Conservation (phyloP, 1,284 basidiomycete species). For the Puccinia triticina region DNA sequence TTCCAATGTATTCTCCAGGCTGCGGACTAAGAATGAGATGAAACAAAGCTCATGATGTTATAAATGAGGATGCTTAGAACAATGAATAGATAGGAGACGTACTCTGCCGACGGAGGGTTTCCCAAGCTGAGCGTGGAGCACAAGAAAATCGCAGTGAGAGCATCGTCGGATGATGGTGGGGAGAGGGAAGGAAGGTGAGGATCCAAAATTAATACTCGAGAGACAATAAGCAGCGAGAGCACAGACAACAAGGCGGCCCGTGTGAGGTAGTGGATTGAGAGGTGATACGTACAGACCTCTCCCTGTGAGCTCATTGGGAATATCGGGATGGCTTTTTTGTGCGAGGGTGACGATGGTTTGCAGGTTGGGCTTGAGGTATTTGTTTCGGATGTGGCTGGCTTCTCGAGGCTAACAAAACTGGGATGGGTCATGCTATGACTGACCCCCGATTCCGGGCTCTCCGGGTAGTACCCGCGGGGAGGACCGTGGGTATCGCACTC, state of each 20-base stretch:
- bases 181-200: background rate
- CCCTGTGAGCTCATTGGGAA: constrained; percentile 25
- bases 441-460: too few relatives aligned
- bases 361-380: too few relatives aligned
- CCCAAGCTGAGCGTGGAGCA: constrained; percentile 31
- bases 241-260: background rate
- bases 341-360: background rate
- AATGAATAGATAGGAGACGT: background rate
- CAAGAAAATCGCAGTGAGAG: constrained; percentile 28
- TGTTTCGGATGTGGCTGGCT: too few relatives aligned
- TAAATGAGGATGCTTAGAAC: background rate
- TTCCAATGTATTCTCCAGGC: constrained; percentile 41
- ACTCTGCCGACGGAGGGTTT: constrained; percentile 47
- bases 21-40: constrained; percentile 14
- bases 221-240: background rate
- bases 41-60: background rate
- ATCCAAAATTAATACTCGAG: background rate
- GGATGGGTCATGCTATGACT: too few relatives aligned
- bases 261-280: constrained; percentile 2
- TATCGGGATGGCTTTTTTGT: background rate
- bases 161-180: background rate
- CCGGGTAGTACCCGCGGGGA: too few relatives aligned
- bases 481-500: too few relatives aligned
- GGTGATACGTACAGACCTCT: constrained; percentile 19
- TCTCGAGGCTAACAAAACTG: too few relatives aligned